phyloP scores from a whole-genome alignment of 1,139 yeast species.

The Yamadazyma sp. region DNA sequence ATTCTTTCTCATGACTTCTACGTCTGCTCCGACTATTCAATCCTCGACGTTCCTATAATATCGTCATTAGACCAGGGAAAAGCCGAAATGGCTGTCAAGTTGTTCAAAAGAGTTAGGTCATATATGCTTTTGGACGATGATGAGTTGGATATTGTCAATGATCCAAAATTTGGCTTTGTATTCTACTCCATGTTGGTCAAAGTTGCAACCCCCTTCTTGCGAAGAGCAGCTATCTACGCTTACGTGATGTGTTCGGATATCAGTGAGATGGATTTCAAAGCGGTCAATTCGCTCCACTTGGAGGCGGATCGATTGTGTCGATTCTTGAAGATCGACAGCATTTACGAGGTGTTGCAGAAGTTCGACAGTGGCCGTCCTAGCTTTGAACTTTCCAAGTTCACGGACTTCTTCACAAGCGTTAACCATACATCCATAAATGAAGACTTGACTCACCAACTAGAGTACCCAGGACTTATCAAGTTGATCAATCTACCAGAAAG shows the following conservation, averaged over 20 bases:
- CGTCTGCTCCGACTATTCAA: conserved; percentile 21
- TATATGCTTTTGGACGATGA: conserved; percentile 9
- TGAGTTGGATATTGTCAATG: conserved; percentile 15
- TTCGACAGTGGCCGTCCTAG: conserved; percentile 9
- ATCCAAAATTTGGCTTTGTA: conserved; percentile 31
- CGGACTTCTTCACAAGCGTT: conserved; percentile 17
- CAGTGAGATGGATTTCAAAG: conserved; percentile 29
- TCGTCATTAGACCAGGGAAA: conserved; percentile 22
- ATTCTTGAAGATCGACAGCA: conserved; percentile 51
- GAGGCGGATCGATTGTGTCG: conserved; percentile 62
- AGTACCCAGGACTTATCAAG: conserved; percentile 67
- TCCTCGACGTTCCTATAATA: conserved; percentile 37
- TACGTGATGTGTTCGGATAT: conserved; percentile 56
- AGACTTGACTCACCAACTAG: conserved; percentile 27
- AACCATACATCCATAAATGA: conserved; percentile 5
- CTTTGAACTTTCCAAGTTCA: conserved; percentile 20
- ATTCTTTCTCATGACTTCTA: conserved; percentile 25
- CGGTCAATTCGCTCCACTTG: conserved; percentile 23
- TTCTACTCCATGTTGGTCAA: conserved; percentile 58
- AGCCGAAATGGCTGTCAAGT: conserved; percentile 14
- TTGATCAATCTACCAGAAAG: conserved; percentile 64
- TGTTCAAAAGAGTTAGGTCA: conserved; percentile 18
- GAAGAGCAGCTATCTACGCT: conserved; percentile 64
- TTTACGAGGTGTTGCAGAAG: conserved; percentile 17
- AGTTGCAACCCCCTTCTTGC: conserved; percentile 62